Percentiles rank a stretch among this genome's conserved stretches.
Evolutionary conservation across 176 grass and related monocot genomes (phyloP).

Genomic region (Oryza glumipatula): DNA sequence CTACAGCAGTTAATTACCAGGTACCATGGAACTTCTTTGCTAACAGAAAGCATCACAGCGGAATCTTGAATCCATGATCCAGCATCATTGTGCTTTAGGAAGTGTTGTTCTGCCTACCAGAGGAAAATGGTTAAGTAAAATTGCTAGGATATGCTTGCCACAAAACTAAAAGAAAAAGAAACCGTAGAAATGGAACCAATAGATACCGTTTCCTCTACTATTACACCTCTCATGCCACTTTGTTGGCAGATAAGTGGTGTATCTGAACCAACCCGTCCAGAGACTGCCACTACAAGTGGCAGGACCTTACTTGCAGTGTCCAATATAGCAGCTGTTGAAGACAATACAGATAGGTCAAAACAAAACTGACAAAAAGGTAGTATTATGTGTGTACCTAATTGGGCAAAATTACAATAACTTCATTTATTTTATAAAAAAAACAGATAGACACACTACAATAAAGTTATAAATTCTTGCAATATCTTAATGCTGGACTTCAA

Average conservation of each 20-base stretch:
- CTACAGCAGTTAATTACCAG: constrained; percentile 62
- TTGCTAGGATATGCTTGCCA: not conserved
- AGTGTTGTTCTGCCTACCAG: constrained; percentile 89
- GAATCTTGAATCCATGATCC: constrained; percentile 99
- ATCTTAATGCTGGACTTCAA: not conserved
- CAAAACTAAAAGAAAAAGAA: not conserved
- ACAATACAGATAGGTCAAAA: not conserved
- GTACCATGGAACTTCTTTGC: constrained; percentile 95
- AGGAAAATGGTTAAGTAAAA: constrained; percentile 29
- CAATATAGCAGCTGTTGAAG: constrained; percentile 67
- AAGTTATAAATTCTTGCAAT: not conserved
- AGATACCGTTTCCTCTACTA: constrained; percentile 84
- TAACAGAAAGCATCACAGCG: constrained; percentile 76
- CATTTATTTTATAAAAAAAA: constrained; percentile 24
- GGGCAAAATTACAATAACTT: not conserved
- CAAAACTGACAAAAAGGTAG: not conserved
- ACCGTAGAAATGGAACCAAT: constrained; percentile 2
- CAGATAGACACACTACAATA: constrained; percentile 16
- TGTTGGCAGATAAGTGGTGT: constrained; percentile 86
- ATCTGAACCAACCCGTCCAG: constrained; percentile 88
- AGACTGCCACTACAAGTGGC: constrained; percentile 79
- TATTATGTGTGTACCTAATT: not conserved
- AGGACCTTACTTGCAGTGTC: constrained; percentile 84
- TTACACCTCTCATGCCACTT: constrained; percentile 92
- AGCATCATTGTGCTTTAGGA: constrained; percentile 95